A percentile compares a stretch with the other conserved stretches of the same genome.
phyloP scores from a whole-genome alignment of 73 alveolate genomes.

The Paramecium primaurelia region DNA sequence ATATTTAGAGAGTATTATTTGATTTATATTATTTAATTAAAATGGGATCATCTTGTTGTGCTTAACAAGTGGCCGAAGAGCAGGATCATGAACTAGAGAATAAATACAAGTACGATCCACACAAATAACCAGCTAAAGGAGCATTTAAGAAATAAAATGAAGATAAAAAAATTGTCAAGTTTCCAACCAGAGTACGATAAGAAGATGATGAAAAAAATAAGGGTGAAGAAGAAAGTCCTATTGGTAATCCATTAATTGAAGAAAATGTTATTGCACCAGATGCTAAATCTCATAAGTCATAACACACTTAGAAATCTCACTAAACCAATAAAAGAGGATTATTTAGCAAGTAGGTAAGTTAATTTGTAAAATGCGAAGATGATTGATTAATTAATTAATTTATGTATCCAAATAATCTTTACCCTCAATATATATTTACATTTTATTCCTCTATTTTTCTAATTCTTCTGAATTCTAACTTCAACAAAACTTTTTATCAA shows the following conservation, averaged over 20 bases:
- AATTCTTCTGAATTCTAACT: background rate
- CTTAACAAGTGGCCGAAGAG: conserved; percentile 3
- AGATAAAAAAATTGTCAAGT: conserved; percentile 42
- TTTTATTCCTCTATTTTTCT: background rate
- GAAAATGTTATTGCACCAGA: background rate
- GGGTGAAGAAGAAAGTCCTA: background rate
- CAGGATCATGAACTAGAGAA: background rate
- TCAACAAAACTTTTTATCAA: background rate
- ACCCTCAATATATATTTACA: background rate
- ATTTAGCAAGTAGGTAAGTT: background rate
- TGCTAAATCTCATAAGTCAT: background rate
- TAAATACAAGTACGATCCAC: conserved; percentile 37
- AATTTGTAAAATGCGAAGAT: conserved; percentile 13
- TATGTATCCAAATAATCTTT: background rate
- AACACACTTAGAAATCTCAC: background rate
- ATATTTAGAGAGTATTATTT: background rate
- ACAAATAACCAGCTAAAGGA: conserved; percentile 27
- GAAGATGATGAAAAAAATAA: conserved; percentile 26
- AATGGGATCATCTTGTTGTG: conserved; percentile 40
- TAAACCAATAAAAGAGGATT: background rate
- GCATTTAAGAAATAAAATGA: conserved; percentile 12
- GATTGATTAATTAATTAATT: background rate
- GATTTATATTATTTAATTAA: background rate
- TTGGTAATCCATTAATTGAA: background rate
- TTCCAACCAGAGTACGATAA: conserved; percentile 34